A percentile compares a stretch with the other conserved stretches of the same genome.
phyloP scores from a whole-genome alignment of 2,329 filamentous ascomycete genomes.

The Pseudogymnoascus sp. region DNA sequence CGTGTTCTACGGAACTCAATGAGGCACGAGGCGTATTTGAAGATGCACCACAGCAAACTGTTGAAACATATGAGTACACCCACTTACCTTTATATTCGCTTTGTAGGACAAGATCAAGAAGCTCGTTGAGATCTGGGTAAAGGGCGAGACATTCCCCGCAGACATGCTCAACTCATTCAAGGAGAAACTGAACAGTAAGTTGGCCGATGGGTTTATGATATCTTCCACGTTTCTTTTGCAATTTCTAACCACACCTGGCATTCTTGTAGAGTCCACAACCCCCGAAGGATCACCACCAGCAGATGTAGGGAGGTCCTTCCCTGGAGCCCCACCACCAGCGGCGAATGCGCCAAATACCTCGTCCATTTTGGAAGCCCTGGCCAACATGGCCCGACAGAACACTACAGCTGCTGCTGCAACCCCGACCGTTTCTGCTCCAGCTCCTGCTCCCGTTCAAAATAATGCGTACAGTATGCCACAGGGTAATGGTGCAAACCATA shows the following conservation, averaged over 20 bases:
- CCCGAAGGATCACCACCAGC: conserved; percentile 51
- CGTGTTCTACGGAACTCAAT: conserved; percentile 1
- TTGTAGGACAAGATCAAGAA: conserved; percentile 92
- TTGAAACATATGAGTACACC: conserved; percentile 21
- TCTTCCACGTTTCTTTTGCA: conserved; percentile 11
- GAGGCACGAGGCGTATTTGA: conserved; percentile 7
- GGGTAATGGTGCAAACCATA: conserved; percentile 32
- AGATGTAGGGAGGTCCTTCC: conserved; percentile 34
- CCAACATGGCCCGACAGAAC: conserved; percentile 73
- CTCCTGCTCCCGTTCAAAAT: conserved; percentile 26
- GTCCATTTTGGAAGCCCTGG: conserved; percentile 69
- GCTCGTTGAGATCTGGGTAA: conserved; percentile 96
- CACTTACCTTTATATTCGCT: conserved; percentile 42
- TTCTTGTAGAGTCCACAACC: conserved; percentile 60
- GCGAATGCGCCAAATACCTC: conserved; percentile 47
- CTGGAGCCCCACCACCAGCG: conserved; percentile 33
- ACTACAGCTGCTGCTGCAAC: conserved; percentile 37
- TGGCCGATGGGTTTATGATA: background rate
- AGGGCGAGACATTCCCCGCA: conserved; percentile 80
- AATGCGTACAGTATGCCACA: conserved; percentile 40
- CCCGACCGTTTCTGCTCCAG: conserved; percentile 20
- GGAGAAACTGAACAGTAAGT: conserved; percentile 71
- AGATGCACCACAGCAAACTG: background rate
- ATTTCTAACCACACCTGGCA: conserved; percentile 35
- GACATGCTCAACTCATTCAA: conserved; percentile 77